Evolutionary conservation across 495 filamentous ascomycete species (phyloP).

Genomic region (Cenococcum geophilum): DNA sequence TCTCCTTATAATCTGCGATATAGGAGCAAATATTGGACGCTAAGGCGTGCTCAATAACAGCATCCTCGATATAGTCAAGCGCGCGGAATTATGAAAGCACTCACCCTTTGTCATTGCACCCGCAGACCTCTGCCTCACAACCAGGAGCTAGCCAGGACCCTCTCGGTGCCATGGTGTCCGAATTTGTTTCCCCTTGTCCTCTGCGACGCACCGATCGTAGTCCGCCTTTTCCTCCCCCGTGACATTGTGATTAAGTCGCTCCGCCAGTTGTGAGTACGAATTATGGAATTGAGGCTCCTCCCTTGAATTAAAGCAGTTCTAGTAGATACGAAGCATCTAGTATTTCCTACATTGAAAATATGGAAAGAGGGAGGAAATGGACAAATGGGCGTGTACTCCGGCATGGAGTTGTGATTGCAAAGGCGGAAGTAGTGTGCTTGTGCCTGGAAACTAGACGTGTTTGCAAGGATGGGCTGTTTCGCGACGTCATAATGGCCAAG

Average conservation of each 20-base stretch:
- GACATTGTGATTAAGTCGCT: constrained; percentile 36
- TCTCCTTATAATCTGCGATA: not conserved
- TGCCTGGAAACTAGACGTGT: constrained; percentile 4
- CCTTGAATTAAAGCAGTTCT: not conserved
- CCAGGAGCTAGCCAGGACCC: constrained; percentile 53
- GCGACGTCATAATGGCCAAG: not conserved
- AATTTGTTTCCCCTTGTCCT: constrained; percentile 48
- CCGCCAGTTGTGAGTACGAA: constrained; percentile 29
- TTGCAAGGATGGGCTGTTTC: not conserved
- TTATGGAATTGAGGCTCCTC: constrained; percentile 8
- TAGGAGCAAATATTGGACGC: too few relatives aligned
- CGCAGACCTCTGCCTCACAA: constrained; percentile 43
- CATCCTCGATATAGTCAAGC: not conserved
- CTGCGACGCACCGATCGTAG: constrained; percentile 39
- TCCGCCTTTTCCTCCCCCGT: constrained; percentile 38
- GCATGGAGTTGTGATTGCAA: not conserved
- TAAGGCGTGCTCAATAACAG: too few relatives aligned
- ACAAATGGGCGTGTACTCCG: not conserved
- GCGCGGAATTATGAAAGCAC: constrained; percentile 4
- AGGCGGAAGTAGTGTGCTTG: not conserved
- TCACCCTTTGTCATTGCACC: constrained; percentile 61
- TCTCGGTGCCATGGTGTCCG: constrained; percentile 65
- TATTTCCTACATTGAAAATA: not conserved
- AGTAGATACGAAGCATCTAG: not conserved
- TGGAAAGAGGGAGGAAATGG: not conserved